Evolutionary conservation across 352 stramenopile species (phyloP).

Genomic region (Globisporangium recalcitrans): DNA sequence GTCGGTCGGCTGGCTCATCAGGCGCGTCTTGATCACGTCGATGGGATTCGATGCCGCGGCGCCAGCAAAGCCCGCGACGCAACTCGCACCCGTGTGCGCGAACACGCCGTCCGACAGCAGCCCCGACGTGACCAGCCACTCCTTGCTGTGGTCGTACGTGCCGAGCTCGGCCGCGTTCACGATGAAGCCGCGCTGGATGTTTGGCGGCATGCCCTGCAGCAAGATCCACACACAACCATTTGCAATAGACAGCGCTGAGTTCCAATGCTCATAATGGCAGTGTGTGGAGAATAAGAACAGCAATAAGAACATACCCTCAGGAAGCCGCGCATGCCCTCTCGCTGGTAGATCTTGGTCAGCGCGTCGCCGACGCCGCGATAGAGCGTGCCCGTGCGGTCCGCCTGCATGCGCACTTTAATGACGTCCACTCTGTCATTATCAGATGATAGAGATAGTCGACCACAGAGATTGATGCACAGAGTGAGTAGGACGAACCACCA

Average conservation of each 20-base stretch:
- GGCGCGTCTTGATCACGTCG: conserved; percentile 80
- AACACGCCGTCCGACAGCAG: conserved; percentile 56
- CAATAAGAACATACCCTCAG: conserved; percentile 26
- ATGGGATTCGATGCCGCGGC: conserved; percentile 72
- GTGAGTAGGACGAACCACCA: neutral
- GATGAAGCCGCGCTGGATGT: conserved; percentile 83
- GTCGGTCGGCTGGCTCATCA: conserved; percentile 79
- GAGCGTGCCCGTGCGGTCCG: conserved; percentile 56
- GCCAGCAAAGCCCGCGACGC: conserved; percentile 68
- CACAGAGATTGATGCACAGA: neutral
- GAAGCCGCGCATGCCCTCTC: conserved; percentile 68
- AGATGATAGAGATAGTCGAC: conserved; percentile 3
- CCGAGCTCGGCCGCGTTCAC: conserved; percentile 83
- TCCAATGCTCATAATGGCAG: no score
- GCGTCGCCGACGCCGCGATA: conserved; percentile 69
- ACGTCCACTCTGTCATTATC: conserved; percentile 63
- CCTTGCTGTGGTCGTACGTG: conserved; percentile 86
- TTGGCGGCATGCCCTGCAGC: conserved; percentile 65
- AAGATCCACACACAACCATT: neutral
- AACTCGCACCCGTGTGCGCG: conserved; percentile 71
- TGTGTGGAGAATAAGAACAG: neutral
- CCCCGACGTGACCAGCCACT: conserved; percentile 60
- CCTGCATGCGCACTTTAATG: conserved; percentile 88
- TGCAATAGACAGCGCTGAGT: no score
- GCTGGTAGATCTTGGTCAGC: conserved; percentile 66